Percentiles rank a stretch among this genome's conserved stretches.
These are phyloP conservation scores for Heliocybe sulcata DNA, from an alignment of 1,284 basidiomycete genomes.

Conservation along the genomic window DNA sequence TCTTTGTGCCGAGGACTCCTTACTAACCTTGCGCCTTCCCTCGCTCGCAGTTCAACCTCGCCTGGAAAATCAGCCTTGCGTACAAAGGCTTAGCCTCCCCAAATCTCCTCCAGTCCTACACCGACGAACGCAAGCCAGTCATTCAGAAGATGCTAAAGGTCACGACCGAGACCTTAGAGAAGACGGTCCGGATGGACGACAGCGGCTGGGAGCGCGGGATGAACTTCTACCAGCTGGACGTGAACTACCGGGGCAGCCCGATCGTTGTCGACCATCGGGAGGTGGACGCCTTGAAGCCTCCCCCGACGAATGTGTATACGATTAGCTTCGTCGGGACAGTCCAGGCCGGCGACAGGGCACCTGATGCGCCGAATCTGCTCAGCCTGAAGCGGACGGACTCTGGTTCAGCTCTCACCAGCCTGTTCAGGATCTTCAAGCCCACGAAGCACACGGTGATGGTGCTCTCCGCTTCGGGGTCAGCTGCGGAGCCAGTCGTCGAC, in stretches of 20 bases:
- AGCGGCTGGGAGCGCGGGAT: background rate
- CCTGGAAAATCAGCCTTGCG: constrained; percentile 24
- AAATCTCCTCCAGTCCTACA: constrained; percentile 17
- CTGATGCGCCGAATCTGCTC: constrained; percentile 7
- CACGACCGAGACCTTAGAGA: constrained; percentile 9
- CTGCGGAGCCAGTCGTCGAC: background rate
- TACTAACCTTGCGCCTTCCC: background rate
- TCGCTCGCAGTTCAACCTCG: constrained; percentile 19
- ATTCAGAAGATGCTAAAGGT: constrained; percentile 16
- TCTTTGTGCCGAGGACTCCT: background rate
- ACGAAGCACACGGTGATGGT: constrained; percentile 20
- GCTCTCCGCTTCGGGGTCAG: constrained; percentile 14
- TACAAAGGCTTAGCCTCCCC: constrained; percentile 17
- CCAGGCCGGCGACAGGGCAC: constrained; percentile 11
- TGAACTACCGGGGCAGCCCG: constrained; percentile 7
- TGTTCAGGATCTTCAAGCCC: constrained; percentile 12
- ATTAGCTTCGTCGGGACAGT: background rate
- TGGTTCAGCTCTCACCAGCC: background rate
- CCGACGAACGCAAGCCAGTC: constrained; percentile 20
- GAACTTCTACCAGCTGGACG: constrained; percentile 1
- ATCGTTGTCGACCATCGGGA: constrained; percentile 7
- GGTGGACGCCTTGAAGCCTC: background rate
- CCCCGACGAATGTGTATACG: background rate
- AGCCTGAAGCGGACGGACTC: constrained; percentile 1
- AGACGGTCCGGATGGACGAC: background rate